A percentile compares a stretch with the other conserved stretches of the same genome.
phyloP scores from a whole-genome alignment of 345 rosid genomes.

The Murraya koenigii region DNA sequence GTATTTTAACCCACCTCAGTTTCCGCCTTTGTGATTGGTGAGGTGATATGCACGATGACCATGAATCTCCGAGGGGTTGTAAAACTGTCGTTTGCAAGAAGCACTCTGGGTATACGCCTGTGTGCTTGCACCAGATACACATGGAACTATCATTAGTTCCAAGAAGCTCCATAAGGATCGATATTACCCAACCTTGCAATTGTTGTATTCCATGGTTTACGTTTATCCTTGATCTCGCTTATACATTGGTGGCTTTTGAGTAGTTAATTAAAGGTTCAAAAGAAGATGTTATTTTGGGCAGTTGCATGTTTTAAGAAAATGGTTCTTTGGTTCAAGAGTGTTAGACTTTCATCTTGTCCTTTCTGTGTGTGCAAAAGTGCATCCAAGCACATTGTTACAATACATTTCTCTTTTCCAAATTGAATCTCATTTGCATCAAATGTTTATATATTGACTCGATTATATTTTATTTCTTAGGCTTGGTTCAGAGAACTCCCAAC shows the following conservation, averaged over 20 bases:
- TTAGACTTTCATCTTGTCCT: neutral
- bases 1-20: neutral
- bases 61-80: neutral
- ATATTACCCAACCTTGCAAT: neutral
- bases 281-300: neutral
- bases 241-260: neutral
- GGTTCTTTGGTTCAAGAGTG: neutral
- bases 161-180: neutral
- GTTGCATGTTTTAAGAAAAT: neutral
- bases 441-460: neutral
- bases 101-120: neutral
- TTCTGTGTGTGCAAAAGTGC: neutral
- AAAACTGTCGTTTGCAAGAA: neutral
- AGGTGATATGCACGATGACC: neutral
- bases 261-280: neutral
- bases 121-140: neutral
- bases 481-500: conserved; percentile 99
- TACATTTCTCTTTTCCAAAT: neutral
- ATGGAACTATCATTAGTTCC: neutral
- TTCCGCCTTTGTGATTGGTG: neutral
- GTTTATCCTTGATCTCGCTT: neutral
- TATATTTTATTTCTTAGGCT: conserved; percentile 45
- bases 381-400: neutral
- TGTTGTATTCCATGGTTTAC: neutral
- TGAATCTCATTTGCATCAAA: neutral